Conservation (phyloP, 208 protist species). For the Trypanosoma congolense region DNA sequence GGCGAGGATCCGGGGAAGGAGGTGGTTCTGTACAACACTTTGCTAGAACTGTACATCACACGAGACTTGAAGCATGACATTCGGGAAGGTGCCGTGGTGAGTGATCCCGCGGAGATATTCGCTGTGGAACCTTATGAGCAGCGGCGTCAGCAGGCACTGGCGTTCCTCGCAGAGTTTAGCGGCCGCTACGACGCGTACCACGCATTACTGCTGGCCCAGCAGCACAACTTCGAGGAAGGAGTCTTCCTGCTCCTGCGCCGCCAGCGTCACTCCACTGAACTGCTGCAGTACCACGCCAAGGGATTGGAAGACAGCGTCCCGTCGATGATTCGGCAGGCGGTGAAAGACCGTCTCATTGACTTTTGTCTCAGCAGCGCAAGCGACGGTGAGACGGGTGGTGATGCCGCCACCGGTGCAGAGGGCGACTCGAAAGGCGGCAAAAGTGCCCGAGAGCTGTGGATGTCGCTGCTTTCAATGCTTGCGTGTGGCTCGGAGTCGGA, state of each 20-base stretch:
- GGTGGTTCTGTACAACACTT: slow-evolving; percentile 86
- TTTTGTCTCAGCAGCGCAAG: slow-evolving; percentile 24
- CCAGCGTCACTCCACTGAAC: slow-evolving; percentile 70
- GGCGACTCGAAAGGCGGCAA: neutral
- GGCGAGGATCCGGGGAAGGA: slow-evolving; percentile 18
- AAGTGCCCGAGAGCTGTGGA: slow-evolving; percentile 62
- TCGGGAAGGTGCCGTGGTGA: neutral
- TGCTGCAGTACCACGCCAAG: slow-evolving; percentile 89
- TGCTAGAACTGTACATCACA: slow-evolving; percentile 95
- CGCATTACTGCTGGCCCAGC: slow-evolving; percentile 85
- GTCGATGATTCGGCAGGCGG: slow-evolving; percentile 21
- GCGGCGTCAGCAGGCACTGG: slow-evolving; percentile 51
- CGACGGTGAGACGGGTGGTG: neutral
- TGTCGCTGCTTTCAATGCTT: slow-evolving; percentile 88
- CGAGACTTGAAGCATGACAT: slow-evolving; percentile 25
- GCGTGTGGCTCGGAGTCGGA: slow-evolving; percentile 31
- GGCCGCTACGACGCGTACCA: slow-evolving; percentile 89
- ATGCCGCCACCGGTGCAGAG: slow-evolving; percentile 7
- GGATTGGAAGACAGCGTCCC: slow-evolving; percentile 46
- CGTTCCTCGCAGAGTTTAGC: slow-evolving; percentile 45
- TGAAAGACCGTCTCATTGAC: slow-evolving; percentile 42
- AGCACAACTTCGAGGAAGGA: slow-evolving; percentile 85
- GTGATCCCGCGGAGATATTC: slow-evolving; percentile 21
- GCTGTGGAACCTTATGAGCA: slow-evolving; percentile 39
- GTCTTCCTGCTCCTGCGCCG: slow-evolving; percentile 87